Conservation (phyloP, 768 basidiomycete species). For the Mrakia frigida region DNA sequence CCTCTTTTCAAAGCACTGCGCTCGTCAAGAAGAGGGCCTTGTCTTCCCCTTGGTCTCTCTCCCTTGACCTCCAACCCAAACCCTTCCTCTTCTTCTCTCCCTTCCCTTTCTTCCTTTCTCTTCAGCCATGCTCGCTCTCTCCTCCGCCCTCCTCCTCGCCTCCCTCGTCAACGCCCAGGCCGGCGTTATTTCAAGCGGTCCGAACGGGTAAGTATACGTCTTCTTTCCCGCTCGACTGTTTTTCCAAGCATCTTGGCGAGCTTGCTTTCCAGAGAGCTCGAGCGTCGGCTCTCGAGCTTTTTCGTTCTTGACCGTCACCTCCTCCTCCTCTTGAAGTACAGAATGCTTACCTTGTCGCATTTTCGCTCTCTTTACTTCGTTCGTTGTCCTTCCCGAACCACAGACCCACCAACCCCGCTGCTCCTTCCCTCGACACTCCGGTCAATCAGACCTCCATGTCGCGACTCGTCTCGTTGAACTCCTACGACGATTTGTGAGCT, state of each 20-base stretch:
- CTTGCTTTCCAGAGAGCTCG: background rate
- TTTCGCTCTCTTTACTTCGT: background rate
- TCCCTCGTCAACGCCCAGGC: background rate
- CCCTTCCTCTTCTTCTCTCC: background rate
- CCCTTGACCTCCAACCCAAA: background rate
- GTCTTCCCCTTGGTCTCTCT: background rate
- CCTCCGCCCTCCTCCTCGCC: background rate
- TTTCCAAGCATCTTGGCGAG: background rate
- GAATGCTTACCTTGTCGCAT: background rate
- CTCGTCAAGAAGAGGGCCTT: no score
- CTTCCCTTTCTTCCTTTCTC: background rate
- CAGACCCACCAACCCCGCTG: conserved; percentile 25
- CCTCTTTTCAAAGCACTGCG: background rate
- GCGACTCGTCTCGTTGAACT: conserved; percentile 27
- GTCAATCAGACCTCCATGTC: conserved; percentile 28
- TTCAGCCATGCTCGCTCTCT: background rate
- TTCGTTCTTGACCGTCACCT: background rate
- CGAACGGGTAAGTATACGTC: background rate
- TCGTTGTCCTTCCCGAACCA: background rate
- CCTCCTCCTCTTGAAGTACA: background rate
- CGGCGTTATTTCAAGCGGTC: background rate
- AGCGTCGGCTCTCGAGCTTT: background rate
- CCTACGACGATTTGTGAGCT: conserved; percentile 29
- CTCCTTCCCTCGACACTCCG: conserved; percentile 17
- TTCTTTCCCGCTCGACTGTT: background rate